phyloP scores from a whole-genome alignment of 768 basidiomycete species.

The Naganishia onofrii region DNA sequence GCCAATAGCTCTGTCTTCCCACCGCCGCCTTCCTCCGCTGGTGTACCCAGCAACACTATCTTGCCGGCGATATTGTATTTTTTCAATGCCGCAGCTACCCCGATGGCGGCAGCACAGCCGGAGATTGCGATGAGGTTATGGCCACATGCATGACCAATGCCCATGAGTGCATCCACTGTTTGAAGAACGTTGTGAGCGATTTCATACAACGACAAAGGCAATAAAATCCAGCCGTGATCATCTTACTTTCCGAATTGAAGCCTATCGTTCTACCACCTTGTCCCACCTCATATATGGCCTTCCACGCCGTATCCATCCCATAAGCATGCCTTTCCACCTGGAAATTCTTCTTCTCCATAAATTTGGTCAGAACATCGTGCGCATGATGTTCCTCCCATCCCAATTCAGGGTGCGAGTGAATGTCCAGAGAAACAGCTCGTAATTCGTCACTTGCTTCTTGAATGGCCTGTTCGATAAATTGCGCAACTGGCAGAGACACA shows the following conservation, averaged over 20 bases:
- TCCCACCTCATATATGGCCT: slow-evolving; percentile 35
- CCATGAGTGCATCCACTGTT: slow-evolving; percentile 55
- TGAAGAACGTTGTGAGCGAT: neutral
- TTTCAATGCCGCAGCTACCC: slow-evolving; percentile 32
- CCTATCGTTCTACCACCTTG: slow-evolving; percentile 35
- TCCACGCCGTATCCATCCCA: slow-evolving; percentile 36
- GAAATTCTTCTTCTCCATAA: slow-evolving; percentile 31
- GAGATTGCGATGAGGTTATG: slow-evolving; percentile 37
- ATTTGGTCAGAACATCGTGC: slow-evolving; percentile 19
- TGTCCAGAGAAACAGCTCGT: slow-evolving; percentile 24
- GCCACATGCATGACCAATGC: slow-evolving; percentile 56
- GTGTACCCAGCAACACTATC: slow-evolving; percentile 35
- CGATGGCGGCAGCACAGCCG: slow-evolving; percentile 34
- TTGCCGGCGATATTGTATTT: slow-evolving; percentile 32
- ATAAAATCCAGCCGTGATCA: neutral
- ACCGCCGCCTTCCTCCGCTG: slow-evolving; percentile 38
- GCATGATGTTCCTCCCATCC: slow-evolving; percentile 29
- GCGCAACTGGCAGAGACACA: neutral
- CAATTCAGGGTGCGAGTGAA: slow-evolving; percentile 28
- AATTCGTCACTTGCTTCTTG: slow-evolving; percentile 20
- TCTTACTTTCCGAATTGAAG: slow-evolving; percentile 34
- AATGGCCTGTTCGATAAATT: slow-evolving; percentile 12
- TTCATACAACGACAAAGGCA: no score
- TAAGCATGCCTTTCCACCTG: slow-evolving; percentile 33
- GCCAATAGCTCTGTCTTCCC: slow-evolving; percentile 37